phyloP scores from a whole-genome alignment of 2,329 filamentous ascomycete species.

The Colletotrichum endophyticum region DNA sequence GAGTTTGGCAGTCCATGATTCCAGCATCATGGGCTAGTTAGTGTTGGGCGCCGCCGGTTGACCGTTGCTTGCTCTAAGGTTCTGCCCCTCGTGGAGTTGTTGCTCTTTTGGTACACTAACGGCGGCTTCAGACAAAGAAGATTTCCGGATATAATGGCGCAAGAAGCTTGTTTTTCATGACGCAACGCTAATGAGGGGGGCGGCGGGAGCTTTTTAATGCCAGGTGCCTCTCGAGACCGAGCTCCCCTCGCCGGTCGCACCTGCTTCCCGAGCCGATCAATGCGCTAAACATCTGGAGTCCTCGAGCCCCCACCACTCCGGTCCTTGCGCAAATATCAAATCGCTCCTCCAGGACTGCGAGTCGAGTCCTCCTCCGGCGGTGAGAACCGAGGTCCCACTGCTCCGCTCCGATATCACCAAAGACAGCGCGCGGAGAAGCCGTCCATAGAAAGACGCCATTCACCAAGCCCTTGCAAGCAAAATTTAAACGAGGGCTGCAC shows the following conservation, averaged over 20 bases:
- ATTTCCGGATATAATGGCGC: neutral
- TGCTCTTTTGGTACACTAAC: neutral
- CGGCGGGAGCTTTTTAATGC: neutral
- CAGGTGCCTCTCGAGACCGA: neutral
- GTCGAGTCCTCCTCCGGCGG: neutral
- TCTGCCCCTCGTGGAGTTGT: neutral
- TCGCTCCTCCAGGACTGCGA: neutral
- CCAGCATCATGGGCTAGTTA: neutral
- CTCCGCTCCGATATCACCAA: neutral
- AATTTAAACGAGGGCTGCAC: neutral
- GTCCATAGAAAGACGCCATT: neutral
- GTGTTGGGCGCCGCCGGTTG: neutral
- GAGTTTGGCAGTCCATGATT: constrained; percentile 2
- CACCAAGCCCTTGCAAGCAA: neutral
- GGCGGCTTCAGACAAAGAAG: neutral
- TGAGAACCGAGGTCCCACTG: neutral
- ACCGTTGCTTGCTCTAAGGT: neutral
- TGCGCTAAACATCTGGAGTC: neutral
- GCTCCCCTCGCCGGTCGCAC: neutral
- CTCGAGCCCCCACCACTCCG: neutral
- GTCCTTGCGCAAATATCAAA: constrained; percentile 8
- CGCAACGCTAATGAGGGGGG: neutral
- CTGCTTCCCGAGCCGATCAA: constrained; percentile 4
- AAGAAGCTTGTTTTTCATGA: constrained; percentile 11
- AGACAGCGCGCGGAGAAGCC: neutral